Evolutionary conservation across 2,329 filamentous ascomycete genomes (phyloP), one percentile per base, ranked within the genome.

Genomic region (Penicillium brevicompactum): DNA sequence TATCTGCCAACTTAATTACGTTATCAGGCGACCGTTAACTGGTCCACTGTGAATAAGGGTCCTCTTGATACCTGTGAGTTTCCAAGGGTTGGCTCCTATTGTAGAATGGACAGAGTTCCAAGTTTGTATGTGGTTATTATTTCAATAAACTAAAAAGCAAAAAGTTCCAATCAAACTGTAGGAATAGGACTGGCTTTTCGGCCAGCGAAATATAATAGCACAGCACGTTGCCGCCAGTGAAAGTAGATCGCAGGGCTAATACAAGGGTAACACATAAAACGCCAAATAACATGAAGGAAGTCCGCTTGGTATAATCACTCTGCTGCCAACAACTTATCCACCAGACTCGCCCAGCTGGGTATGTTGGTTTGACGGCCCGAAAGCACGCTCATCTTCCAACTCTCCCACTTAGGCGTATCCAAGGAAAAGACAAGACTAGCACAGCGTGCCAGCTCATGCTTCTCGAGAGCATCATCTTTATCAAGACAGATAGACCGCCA

Each of bases 401-500:
- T 48, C 48, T 52, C 50, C 50, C 50, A 52, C 11, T 41, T 48
- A 1, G 50, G 37, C 18, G 50, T 40, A 34, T 52, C 50, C 44
- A 52, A 42, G 24, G 32, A 37, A n/a, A 38, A 52, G 16, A 52
- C n/a, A 5, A 52, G 43, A 8, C 50, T 52, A 4, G 27, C 18
- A 14, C 50, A 52, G 13, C 50, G 50, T 9, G 50, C 50, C 4
- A 47, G 11, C 18, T 52, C 50, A 9, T 52, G 50, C 13, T 47
- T 52, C 7, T 41, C 50, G 13, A 47, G 22, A 7, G 18, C 6
- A 6, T 52, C 50, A 18, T 52, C 50, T n/a, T 16, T 27, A 7
- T 47, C 50, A 42, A 52, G 50, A 16, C 50, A 47, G 7, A 52
- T 52, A 7, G 42, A 48, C 13, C 50, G 31, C 50, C 50, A 52